These are phyloP conservation scores for Fistulina hepatica DNA, from an alignment of 1,284 basidiomycete genomes.

Conservation along the genomic window DNA sequence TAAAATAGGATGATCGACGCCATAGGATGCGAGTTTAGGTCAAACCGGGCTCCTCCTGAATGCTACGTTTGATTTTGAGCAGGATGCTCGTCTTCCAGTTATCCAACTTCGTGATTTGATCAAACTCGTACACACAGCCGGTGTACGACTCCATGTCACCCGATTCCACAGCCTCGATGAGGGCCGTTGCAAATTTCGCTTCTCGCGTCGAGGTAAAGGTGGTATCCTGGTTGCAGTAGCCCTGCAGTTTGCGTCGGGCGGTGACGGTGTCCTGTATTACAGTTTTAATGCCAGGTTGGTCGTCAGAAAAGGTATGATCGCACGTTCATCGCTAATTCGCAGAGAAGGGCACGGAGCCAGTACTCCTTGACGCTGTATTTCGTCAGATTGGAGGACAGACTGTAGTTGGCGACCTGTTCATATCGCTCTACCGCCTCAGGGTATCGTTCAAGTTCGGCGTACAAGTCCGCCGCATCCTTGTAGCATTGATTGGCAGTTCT, in stretches of 20 bases:
- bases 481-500: constrained; percentile 94
- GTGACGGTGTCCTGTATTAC: constrained; percentile 69
- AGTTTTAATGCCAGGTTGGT: constrained; percentile 7
- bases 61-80: constrained; percentile 76
- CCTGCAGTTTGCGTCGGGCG: constrained; percentile 65
- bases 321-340: constrained; percentile 76
- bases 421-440: constrained; percentile 81
- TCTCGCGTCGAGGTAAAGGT: constrained; percentile 83
- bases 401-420: constrained; percentile 84
- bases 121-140: constrained; percentile 72
- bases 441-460: constrained; percentile 84
- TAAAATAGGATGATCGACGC: constrained; percentile 3
- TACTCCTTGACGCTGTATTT: constrained; percentile 99
- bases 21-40: constrained; percentile 23
- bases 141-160: constrained; percentile 76
- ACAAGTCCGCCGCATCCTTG: constrained; percentile 93
- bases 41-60: constrained; percentile 47
- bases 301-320: constrained; percentile 1
- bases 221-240: constrained; percentile 68
- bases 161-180: constrained; percentile 71
- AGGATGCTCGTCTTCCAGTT: constrained; percentile 91
- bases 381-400: constrained; percentile 78
- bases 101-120: constrained; percentile 83
- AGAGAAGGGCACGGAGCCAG: constrained; percentile 83
- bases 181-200: constrained; percentile 71